A percentile compares a stretch with the other conserved stretches of the same genome.
phyloP scores from a whole-genome alignment of 805 yeast genomes.

The Kazachstania psychrophila region DNA sequence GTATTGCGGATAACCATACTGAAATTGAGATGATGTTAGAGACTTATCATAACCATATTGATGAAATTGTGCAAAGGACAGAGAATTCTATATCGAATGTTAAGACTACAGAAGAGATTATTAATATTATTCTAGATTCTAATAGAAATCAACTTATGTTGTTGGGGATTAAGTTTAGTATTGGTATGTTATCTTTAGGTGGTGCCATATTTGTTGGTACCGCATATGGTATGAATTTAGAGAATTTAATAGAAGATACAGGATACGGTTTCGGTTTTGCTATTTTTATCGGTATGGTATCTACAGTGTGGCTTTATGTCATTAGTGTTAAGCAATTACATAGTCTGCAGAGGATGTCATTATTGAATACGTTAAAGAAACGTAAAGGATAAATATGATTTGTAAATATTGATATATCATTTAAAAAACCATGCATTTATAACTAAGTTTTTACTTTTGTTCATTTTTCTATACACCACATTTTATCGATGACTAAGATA shows the following conservation, averaged over 20 bases:
- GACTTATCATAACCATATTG: conserved; percentile 81
- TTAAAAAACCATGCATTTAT: too few relatives aligned
- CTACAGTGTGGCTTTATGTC: conserved; percentile 40
- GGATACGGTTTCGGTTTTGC: conserved; percentile 58
- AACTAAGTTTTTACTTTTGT: too few relatives aligned
- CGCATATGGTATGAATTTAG: conserved; percentile 91
- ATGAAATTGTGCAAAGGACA: conserved; percentile 87
- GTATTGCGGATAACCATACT: conserved; percentile 57
- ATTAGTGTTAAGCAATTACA: conserved; percentile 50
- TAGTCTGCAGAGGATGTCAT: conserved; percentile 63
- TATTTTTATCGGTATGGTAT: conserved; percentile 32
- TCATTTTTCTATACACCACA: too few relatives aligned
- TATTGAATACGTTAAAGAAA: conserved; percentile 37
- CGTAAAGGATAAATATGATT: not conserved
- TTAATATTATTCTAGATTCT: conserved; percentile 84
- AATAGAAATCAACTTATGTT: conserved; percentile 90
- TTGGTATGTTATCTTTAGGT: conserved; percentile 76
- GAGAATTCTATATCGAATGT: conserved; percentile 75
- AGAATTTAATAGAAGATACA: conserved; percentile 81
- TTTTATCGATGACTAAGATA: not conserved
- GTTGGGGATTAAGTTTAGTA: conserved; percentile 71
- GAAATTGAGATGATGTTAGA: conserved; percentile 88
- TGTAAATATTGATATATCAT: too few relatives aligned
- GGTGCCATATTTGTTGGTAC: conserved; percentile 75
- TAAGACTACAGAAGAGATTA: conserved; percentile 87